Evolutionary conservation across 2,329 filamentous ascomycete species (phyloP), one percentile per base, ranked within the genome.

Genomic region (Dactylellina haptotyla): DNA sequence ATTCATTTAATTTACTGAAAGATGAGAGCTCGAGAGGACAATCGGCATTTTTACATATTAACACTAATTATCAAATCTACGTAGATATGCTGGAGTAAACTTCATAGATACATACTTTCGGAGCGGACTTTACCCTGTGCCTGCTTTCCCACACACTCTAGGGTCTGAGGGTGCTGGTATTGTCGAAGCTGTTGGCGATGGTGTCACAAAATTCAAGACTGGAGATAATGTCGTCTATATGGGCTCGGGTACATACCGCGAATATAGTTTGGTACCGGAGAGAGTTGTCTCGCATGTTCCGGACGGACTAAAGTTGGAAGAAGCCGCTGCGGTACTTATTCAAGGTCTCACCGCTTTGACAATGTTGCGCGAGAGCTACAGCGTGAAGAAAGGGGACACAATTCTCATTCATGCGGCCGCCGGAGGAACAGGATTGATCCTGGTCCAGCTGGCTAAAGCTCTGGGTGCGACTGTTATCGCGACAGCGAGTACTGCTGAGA

Each of bases 81-180:
- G n/a, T 39, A 72, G 67, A 75, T 90, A 87, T 79, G 85, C 90
- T 53, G 93, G 93, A 71, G 84, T 97, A 74, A 97, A 97, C 82
- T 97, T 87, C 82, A 96, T 97, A 78, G 93, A 97, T 81, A 96
- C 87, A 84, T 96, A 97, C 82, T 96, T 93, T 86, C 92, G 93
- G 80, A 88, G 86, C 10, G 93, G 93, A 9, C 86, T 96, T 56
- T 97, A 97, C 84, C 83, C 84, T 9, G 83, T 88, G 0, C 85
- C 90, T 0, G 80, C 83, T 1, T 87, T 90, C 77, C 93, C 93
- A 3, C 86, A 90, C 77, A 88, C 89, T 56, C 88, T 94, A 18
- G 93, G 93, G 75, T 89, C 90, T 78, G 93, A 97, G 83, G 91
- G 85, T 70, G 86, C 87, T 67, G 93, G 93, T 73, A 88, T 85